Conservation (phyloP, 2,329 filamentous ascomycete genomes). For the Alternaria gaisen region DNA sequence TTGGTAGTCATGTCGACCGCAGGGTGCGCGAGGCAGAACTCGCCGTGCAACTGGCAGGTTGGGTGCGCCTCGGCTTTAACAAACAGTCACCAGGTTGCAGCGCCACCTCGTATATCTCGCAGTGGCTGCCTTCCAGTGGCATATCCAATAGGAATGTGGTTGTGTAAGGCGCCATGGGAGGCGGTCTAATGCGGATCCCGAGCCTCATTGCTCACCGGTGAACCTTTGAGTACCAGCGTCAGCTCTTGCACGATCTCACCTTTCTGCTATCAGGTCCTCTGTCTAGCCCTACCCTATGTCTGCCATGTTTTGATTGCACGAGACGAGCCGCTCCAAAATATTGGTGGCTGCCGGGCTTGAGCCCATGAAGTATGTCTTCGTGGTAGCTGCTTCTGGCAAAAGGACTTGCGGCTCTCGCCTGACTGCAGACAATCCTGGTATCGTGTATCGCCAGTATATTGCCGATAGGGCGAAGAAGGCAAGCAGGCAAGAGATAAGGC, state of each 20-base stretch:
- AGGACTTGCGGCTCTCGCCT: not conserved
- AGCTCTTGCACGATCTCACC: not conserved
- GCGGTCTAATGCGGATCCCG: not conserved
- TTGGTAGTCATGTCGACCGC: not conserved
- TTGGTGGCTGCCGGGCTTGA: not conserved
- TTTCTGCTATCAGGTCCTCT: not conserved
- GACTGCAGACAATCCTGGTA: not conserved
- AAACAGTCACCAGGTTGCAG: not conserved
- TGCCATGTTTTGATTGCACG: not conserved
- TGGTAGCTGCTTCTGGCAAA: not conserved
- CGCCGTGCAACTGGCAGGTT: not conserved
- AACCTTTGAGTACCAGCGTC: not conserved
- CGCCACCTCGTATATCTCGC: not conserved
- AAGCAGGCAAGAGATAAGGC: not conserved
- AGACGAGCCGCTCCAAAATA: not conserved
- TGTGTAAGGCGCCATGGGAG: not conserved
- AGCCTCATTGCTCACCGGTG: constrained; percentile 3
- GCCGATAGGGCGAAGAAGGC: not conserved
- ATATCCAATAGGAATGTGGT: not conserved
- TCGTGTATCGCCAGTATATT: not conserved
- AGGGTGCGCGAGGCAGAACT: not conserved
- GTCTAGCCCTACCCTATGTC: not conserved
- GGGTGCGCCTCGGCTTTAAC: not conserved
- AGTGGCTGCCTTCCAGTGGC: not conserved
- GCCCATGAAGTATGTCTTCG: not conserved